These are phyloP conservation scores for Ampelocalamus luodianensis DNA, from an alignment of 176 grass and related monocot genomes.

Conservation along the genomic window DNA sequence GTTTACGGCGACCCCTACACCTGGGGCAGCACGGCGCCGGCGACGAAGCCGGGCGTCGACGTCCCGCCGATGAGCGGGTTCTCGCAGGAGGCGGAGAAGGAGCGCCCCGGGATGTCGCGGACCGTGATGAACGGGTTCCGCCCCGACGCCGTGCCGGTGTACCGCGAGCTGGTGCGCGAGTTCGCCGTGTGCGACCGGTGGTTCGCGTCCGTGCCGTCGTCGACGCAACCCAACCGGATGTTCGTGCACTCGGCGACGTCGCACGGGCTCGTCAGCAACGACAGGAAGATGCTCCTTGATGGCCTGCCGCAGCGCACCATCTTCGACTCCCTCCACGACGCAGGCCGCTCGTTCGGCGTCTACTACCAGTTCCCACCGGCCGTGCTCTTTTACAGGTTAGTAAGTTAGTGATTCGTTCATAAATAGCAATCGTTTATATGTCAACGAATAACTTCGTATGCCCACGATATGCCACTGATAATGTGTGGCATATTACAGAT, in stretches of 20 bases:
- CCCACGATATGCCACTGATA: too few species aligned
- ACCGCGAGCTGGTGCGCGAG: slow-evolving; percentile 55
- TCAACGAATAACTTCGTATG: too few species aligned
- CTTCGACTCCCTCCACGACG: slow-evolving; percentile 74
- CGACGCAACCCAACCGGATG: slow-evolving; percentile 79
- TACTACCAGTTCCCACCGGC: slow-evolving; percentile 76
- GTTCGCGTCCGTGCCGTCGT: slow-evolving; percentile 66
- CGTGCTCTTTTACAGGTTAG: slow-evolving; percentile 64
- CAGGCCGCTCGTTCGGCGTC: slow-evolving; percentile 60
- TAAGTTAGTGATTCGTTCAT: too few species aligned
- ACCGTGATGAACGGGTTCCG: slow-evolving; percentile 75
- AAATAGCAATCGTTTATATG: too few species aligned
- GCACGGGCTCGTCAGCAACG: slow-evolving; percentile 55
- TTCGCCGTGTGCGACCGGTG: slow-evolving; percentile 77
- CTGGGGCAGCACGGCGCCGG: slow-evolving; percentile 35
- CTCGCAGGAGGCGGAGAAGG: slow-evolving; percentile 60
- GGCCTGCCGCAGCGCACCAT: slow-evolving; percentile 76
- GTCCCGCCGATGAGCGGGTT: slow-evolving; percentile 77
- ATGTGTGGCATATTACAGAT: too few species aligned
- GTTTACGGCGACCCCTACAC: slow-evolving; percentile 60
- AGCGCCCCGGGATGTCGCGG: slow-evolving; percentile 42
- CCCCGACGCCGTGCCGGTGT: slow-evolving; percentile 67
- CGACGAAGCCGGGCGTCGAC: slow-evolving; percentile 46
- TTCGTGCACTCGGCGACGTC: slow-evolving; percentile 80
- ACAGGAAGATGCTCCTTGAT: slow-evolving; percentile 40